Base-by-base conservation (phyloP, 2,329 filamentous ascomycete genomes). In the Seiridium unicorne region DNA sequence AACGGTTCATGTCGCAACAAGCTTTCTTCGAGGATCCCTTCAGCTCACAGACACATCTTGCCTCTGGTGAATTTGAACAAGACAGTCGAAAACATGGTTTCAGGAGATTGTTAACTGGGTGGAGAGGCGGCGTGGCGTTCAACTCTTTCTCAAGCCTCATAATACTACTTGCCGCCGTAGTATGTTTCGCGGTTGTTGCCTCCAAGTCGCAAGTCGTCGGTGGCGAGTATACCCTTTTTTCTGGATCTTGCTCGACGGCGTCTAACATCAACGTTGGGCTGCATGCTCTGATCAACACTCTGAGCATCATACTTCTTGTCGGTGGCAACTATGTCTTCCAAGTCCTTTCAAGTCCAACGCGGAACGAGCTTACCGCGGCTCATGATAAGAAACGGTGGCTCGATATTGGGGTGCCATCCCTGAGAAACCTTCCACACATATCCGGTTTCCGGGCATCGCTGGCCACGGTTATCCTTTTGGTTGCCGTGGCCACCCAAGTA, bases 321-420 rank as follows among this genome's bases (percentile, higher is more conserved):
- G 79, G 77, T 3, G 82, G 77, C 9, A 84, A 83, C 70, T 85
- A 84, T 65, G 73, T 76, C 44, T 81, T 83, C 60, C 83, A 85
- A 68, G 74, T 83, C n/a, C 76, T 85, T 10, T 77, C 74, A 64
- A 84, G 82, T 63, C 83, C 83, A 5, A 84, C 81, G 6, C 76
- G 82, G 46, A 68, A 68, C 9, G 82, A 85, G 64, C 67, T 85
- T 7, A 72, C 76, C 35, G 68, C 64, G 10, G 82, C 82, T 4
- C 83, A 85, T 63, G 71, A 70, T 9, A 72, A 69, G 40, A 74
- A 72, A 63, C 71, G 67, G 49, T 84, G 81, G 82, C 69, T 85
- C 55, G 81, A 85, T 61, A 80, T 85, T 35, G 83, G 83, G 5
- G 74, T 84, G 18, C 79, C 82, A 5, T 84, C 82, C 9, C 55